phyloP scores from a whole-genome alignment of 2,329 filamentous ascomycete species.

The Mycocentrospora acerina region DNA sequence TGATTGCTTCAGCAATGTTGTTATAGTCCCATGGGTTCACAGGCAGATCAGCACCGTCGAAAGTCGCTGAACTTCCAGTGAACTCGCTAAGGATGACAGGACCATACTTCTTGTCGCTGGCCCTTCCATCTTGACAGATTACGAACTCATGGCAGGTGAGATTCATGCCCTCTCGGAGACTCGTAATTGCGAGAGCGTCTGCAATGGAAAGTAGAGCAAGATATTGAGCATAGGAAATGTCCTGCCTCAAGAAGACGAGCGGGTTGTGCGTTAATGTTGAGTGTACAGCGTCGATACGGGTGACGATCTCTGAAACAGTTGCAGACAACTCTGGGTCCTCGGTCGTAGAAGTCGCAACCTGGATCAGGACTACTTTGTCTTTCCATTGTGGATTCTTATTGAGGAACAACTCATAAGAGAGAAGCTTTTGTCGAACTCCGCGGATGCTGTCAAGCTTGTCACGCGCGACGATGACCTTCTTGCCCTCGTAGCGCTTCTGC shows the following conservation, averaged over 20 bases:
- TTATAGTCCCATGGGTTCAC: slow-evolving; percentile 97
- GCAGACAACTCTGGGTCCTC: slow-evolving; percentile 87
- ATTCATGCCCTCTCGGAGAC: slow-evolving; percentile 96
- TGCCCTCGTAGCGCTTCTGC: slow-evolving; percentile 80
- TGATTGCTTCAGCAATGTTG: slow-evolving; percentile 83
- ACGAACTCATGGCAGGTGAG: slow-evolving; percentile 92
- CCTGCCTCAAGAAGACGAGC: slow-evolving; percentile 90
- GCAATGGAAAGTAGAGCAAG: slow-evolving; percentile 88
- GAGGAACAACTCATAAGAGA: slow-evolving; percentile 89
- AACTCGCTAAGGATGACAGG: slow-evolving; percentile 94
- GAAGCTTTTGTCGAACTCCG: slow-evolving; percentile 88
- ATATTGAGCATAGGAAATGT: slow-evolving; percentile 90
- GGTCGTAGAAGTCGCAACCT: slow-evolving; percentile 87
- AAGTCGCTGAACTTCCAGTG: slow-evolving; percentile 85
- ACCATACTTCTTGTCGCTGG: slow-evolving; percentile 73
- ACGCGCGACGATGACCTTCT: slow-evolving; percentile 86
- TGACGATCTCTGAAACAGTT: slow-evolving; percentile 90
- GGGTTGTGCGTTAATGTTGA: slow-evolving; percentile 91
- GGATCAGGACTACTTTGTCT: slow-evolving; percentile 84
- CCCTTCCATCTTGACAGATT: slow-evolving; percentile 84
- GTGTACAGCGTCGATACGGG: slow-evolving; percentile 87
- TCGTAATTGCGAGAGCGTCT: slow-evolving; percentile 91
- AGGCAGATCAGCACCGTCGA: slow-evolving; percentile 75
- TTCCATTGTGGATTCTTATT: slow-evolving; percentile 91
- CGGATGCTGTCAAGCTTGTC: slow-evolving; percentile 94